Base-by-base conservation (phyloP, 345 rosid species). In the Anacardium occidentale region DNA sequence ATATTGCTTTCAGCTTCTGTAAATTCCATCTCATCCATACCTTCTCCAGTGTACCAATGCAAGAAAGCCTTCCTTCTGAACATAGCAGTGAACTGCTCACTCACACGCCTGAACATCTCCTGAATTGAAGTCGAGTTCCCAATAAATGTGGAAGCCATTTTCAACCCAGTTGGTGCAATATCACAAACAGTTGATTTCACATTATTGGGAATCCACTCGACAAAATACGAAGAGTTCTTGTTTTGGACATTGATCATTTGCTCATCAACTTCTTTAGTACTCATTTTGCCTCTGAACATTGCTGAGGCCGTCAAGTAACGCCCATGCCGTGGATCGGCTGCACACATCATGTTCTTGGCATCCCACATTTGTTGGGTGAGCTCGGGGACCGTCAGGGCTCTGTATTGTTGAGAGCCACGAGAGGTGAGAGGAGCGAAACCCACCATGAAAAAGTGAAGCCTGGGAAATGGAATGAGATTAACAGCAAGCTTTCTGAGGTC, bases 11-110 rank as follows among this genome's bases (percentile, higher is more conserved):
- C 86, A 2, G 86, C 94, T 79, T 89, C 90, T 0, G 90, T 85
- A 51, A 87, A 84, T 78, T 85, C 91, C 94, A 89, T 85, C 81
- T 89, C 88, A 55, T 89, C 91, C 94, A 87, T 87, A 1, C 91
- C 91, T 69, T 85, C 91, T 9, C 88, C 88, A 0, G 91, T 87
- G 68, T 85, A 89, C 91, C 88, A 84, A 51, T 87, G 91, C 85
- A 85, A 78, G 89, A 89, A 89, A 74, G 91, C 91, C 75, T 87
- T 89, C 79, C 91, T 81, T 88, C 89, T 85, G 54, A 87, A 87
- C 94, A 89, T 85, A 61, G 90, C 89, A 1, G 90, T 89, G 76
- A 87, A 89, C 59, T 83, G 85, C 65, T 81, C 85, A 7, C 85
- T 81, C 57, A 81, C 86, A 3, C 83, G 83, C 59, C 78, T 56